Evolutionary conservation across 2,329 filamentous ascomycete species (phyloP).

Genomic region (Trichoderma harzianum): DNA sequence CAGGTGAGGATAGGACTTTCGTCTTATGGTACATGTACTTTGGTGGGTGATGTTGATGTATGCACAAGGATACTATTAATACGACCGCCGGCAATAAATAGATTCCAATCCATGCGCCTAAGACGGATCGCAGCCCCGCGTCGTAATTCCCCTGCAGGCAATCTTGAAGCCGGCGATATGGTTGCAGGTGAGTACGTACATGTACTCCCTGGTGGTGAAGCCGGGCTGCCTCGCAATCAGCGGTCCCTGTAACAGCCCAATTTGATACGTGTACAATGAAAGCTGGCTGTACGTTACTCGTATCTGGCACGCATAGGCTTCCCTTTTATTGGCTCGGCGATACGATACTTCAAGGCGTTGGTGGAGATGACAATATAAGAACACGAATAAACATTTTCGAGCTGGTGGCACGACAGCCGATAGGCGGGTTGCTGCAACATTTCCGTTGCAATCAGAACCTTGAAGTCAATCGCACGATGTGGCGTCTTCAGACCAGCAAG

Average conservation of each 20-base stretch:
- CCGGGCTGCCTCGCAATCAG: slow-evolving; percentile 1
- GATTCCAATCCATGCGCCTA: not conserved
- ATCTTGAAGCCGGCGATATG: not conserved
- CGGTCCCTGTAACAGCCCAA: not conserved
- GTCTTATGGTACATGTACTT: not conserved
- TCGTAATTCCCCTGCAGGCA: not conserved
- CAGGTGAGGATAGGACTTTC: not conserved
- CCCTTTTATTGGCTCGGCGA: not conserved
- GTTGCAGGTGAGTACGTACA: not conserved
- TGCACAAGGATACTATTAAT: not conserved
- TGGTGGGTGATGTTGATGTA: not conserved
- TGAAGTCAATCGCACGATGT: not conserved
- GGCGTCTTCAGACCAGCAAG: not conserved
- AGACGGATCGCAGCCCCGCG: not conserved
- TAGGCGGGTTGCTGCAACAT: not conserved
- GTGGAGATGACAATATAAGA: slow-evolving; percentile 7
- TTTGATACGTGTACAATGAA: not conserved
- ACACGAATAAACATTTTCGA: not conserved
- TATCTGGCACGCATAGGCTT: not conserved
- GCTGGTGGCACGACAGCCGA: not conserved
- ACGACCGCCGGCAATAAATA: not conserved
- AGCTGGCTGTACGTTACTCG: not conserved
- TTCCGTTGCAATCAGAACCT: not conserved
- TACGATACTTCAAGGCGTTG: not conserved
- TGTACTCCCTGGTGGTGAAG: not conserved